These are phyloP conservation scores for Fusarium torreyae DNA, from an alignment of 2,329 filamentous ascomycete species.

Conservation along the genomic window DNA sequence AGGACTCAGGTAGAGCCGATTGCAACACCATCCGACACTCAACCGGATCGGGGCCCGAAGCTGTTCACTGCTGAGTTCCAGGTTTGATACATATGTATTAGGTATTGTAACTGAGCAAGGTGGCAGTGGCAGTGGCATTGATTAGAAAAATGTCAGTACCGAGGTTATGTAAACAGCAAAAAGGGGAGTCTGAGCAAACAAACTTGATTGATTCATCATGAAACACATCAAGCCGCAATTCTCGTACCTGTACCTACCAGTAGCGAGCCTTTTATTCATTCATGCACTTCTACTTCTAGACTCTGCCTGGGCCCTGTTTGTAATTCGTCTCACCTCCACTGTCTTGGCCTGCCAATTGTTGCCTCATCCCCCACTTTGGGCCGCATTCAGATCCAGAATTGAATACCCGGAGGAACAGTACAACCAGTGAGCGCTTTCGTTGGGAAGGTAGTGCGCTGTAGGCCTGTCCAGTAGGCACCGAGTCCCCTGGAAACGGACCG, in stretches of 20 bases:
- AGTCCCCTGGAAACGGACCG: constrained; percentile 20
- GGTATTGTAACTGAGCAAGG: background rate
- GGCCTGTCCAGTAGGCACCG: constrained; percentile 24
- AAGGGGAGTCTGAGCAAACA: constrained; percentile 7
- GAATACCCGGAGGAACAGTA: constrained; percentile 6
- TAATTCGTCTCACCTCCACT: constrained; percentile 30
- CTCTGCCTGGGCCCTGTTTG: constrained; percentile 11
- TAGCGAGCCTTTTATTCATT: constrained; percentile 17
- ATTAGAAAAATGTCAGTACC: constrained; percentile 15
- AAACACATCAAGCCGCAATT: constrained; percentile 27
- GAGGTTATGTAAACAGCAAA: constrained; percentile 26
- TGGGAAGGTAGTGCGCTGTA: constrained; percentile 12
- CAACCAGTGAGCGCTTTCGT: constrained; percentile 5
- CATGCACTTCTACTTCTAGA: constrained; percentile 23
- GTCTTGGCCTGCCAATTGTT: constrained; percentile 36
- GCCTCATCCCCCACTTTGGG: constrained; percentile 45
- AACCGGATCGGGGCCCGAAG: constrained; percentile 16
- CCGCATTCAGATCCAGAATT: constrained; percentile 36
- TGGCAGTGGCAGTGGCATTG: constrained; percentile 1
- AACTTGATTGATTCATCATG: constrained; percentile 30
- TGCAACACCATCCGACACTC: constrained; percentile 13
- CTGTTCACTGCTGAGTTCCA: background rate
- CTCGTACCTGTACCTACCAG: constrained; percentile 3
- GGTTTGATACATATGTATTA: background rate
- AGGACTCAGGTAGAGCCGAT: constrained; percentile 22